Conservation (phyloP, 2,329 filamentous ascomycete genomes). For the Chrysoporthe cubensis region DNA sequence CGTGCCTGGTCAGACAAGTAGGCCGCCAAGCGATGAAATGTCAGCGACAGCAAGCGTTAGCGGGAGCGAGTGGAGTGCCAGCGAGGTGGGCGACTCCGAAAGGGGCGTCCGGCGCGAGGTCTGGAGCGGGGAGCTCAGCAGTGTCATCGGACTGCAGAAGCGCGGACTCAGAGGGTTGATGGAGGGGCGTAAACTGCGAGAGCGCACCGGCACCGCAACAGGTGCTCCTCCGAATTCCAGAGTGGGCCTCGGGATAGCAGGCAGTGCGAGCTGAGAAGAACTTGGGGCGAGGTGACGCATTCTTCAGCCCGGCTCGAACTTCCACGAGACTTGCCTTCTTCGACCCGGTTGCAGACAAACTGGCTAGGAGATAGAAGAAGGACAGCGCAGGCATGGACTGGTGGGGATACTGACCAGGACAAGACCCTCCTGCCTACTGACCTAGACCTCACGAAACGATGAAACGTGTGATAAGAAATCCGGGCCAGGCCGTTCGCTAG, state of each 20-base stretch:
- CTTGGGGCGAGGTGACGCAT: neutral
- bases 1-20: slow-evolving; percentile 39
- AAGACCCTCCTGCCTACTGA: neutral
- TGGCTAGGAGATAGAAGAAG: neutral
- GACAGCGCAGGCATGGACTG: neutral
- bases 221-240: slow-evolving; percentile 30
- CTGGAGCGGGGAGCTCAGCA: slow-evolving; percentile 82
- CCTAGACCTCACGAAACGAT: neutral
- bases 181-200: slow-evolving; percentile 87
- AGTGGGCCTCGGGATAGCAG: slow-evolving; percentile 26
- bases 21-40: slow-evolving; percentile 51
- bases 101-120: slow-evolving; percentile 61
- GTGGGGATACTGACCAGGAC: neutral
- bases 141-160: slow-evolving; percentile 95
- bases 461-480: neutral
- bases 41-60: slow-evolving; percentile 56
- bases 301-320: neutral
- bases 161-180: slow-evolving; percentile 88
- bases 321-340: neutral
- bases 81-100: slow-evolving; percentile 55
- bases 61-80: slow-evolving; percentile 58
- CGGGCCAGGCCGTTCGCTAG: neutral
- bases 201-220: slow-evolving; percentile 59
- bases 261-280: slow-evolving; percentile 17
- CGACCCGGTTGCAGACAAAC: neutral